Percentiles rank a stretch among this genome's conserved stretches.
Conservation (phyloP, 345 rosid genomes). For the Eucalyptus grandis region DNA sequence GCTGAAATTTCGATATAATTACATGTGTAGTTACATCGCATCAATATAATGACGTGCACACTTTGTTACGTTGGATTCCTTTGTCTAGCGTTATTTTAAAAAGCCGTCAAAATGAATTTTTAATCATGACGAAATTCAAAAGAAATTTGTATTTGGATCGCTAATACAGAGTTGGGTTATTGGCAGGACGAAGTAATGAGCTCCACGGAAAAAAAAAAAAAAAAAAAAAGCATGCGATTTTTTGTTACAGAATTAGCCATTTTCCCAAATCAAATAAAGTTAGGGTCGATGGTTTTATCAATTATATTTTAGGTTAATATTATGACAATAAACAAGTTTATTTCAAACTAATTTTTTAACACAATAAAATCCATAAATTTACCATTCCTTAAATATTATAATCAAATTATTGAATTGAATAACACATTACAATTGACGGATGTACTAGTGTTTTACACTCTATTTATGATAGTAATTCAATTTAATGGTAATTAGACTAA, state of each 20-base stretch:
- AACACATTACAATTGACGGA: fast-evolving
- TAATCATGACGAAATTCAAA: not conserved
- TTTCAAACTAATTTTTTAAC: too few species aligned
- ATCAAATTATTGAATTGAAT: too few species aligned
- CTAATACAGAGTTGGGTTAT: not conserved
- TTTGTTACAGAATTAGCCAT: not conserved
- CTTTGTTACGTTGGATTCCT: not conserved
- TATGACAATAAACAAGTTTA: too few species aligned
- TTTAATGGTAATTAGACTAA: too few species aligned
- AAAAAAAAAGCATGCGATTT: not conserved
- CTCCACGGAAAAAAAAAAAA: too few species aligned
- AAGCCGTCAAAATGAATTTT: not conserved
- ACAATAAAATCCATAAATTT: too few species aligned
- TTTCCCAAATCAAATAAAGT: not conserved
- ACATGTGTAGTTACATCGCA: not conserved
- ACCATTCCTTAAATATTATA: too few species aligned
- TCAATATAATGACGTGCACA: fast-evolving
- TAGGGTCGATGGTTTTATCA: not conserved
- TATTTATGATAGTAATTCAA: too few species aligned
- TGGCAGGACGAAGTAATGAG: not conserved
- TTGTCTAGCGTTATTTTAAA: not conserved
- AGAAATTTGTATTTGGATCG: not conserved
- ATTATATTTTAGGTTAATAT: not conserved
- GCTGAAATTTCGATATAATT: not conserved
- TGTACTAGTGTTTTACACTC: too few species aligned